Evolutionary conservation across 352 stramenopile species (phyloP).

Genomic region (Salisapilia sapeloensis): DNA sequence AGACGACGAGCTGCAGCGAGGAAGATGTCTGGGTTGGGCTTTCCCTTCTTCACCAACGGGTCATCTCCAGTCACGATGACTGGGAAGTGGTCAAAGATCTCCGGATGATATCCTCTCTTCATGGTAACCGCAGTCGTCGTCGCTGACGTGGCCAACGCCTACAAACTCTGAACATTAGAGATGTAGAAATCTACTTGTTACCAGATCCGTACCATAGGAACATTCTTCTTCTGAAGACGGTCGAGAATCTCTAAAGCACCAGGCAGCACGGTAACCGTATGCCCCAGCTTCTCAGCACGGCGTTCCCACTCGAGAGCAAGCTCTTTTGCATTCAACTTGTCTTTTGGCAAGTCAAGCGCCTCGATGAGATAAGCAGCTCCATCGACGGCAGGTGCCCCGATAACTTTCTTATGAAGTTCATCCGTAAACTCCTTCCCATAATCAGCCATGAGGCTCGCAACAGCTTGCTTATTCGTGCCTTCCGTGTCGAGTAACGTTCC

Average conservation of each 20-base stretch:
- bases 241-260: slow-evolving; percentile 2
- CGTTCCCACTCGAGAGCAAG: slow-evolving; percentile 1
- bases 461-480: slow-evolving; percentile 1
- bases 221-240: no score
- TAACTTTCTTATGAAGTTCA: slow-evolving; percentile 3
- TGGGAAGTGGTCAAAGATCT: slow-evolving; percentile 5
- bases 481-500: slow-evolving; percentile 6
- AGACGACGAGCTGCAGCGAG: slow-evolving; percentile 2
- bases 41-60: slow-evolving; percentile 2
- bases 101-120: slow-evolving; percentile 2
- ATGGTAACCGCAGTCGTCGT: slow-evolving; percentile 2
- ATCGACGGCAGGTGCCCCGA: slow-evolving; percentile 3
- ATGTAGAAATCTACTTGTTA: no score
- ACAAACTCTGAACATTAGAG: no score
- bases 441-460: slow-evolving; percentile 1
- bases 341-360: slow-evolving; percentile 1
- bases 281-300: not conserved
- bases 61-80: slow-evolving; percentile 6
- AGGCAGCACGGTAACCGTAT: not conserved
- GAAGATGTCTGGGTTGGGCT: slow-evolving; percentile 7
- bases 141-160: slow-evolving; percentile 4
- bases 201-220: no score
- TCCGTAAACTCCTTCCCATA: not conserved
- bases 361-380: slow-evolving; percentile 4
- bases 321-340: slow-evolving; percentile 1